Evolutionary conservation across 2,329 filamentous ascomycete species (phyloP).

Genomic region (Chaetomium sp.): DNA sequence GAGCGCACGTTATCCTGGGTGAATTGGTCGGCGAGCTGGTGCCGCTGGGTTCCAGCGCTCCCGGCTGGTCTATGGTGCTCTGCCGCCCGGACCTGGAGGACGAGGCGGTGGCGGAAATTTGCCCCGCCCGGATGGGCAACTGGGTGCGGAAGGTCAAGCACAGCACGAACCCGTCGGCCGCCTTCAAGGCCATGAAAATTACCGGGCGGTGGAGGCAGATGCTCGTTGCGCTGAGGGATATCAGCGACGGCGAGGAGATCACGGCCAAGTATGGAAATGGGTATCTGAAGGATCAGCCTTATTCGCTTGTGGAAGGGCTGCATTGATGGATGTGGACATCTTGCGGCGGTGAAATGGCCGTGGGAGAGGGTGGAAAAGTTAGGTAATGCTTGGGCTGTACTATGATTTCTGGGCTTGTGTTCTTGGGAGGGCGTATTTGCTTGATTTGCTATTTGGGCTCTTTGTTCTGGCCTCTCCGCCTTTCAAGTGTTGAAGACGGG

Average conservation of each 20-base stretch:
- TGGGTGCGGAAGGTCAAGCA: slow-evolving; percentile 34
- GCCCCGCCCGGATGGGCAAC: slow-evolving; percentile 32
- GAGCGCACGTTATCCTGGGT: slow-evolving; percentile 28
- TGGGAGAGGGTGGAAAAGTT: background rate
- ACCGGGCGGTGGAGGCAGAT: slow-evolving; percentile 32
- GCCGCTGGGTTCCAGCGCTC: slow-evolving; percentile 22
- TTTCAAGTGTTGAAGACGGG: background rate
- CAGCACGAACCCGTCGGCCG: slow-evolving; percentile 27
- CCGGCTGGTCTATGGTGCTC: slow-evolving; percentile 32
- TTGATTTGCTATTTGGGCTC: background rate
- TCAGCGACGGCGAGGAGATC: slow-evolving; percentile 34
- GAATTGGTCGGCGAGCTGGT: slow-evolving; percentile 34
- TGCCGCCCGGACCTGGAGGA: slow-evolving; percentile 31
- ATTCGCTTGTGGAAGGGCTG: slow-evolving; percentile 31
- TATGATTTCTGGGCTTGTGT: background rate
- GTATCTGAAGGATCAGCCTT: slow-evolving; percentile 27
- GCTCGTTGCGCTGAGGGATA: slow-evolving; percentile 29
- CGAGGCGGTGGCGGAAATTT: slow-evolving; percentile 33
- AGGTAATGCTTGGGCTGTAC: background rate
- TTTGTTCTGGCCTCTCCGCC: background rate
- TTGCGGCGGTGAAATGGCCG: background rate
- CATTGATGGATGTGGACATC: slow-evolving; percentile 11
- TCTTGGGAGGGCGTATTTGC: background rate
- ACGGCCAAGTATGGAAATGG: slow-evolving; percentile 33
- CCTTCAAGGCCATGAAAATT: slow-evolving; percentile 30